Evolutionary conservation across 805 yeast genomes (phyloP), one percentile per base, ranked within the genome.

Genomic region (Yarrowia sp.): DNA sequence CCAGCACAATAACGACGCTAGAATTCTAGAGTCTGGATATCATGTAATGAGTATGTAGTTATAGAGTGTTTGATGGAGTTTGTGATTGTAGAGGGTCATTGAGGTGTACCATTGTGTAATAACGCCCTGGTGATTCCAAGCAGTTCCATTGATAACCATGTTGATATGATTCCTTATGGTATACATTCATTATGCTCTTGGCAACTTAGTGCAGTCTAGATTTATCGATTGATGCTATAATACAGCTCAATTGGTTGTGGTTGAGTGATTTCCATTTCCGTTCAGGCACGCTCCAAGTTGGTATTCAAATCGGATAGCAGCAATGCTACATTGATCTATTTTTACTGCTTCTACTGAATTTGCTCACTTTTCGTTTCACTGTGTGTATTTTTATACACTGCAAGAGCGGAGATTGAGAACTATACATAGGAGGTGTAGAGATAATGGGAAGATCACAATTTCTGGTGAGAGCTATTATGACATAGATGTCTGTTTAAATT

Each of bases 1-100:
- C 53, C 53, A 26, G 40, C 53, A 49, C 53, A 49, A 48, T 49
- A 26, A 22, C 9, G 53, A 49, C 53, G 32, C 53, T 49, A 32
- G 52, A 48, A 48, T 26, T 48, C 52, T 48, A 48, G 53, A 26
- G 53, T 49, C 53, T 49, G 40, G 53, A 49, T 49, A 49, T 49
- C 53, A 49, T 49, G 40, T 49, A 49, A 49, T 49, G 53, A 49
- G 53, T 49, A 49, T 49, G 53, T 49, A 49, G 53, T 49, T 49
- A 49, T 49, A 49, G 53, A 49, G 53, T 49, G 53, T 49, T 49
- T 49, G 53, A 49, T 32, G 53, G 53, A 49, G 40, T 38, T 9
- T 38, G 12, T 9, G 12, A 7, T 38, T 11, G 40, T 38, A 38
- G 19, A 19, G 19, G 1, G 40, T 38, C 40, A 26, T 38, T 38